phyloP scores from a whole-genome alignment of 164 flowering plant genomes.

The Chimonanthus salicifolius region DNA sequence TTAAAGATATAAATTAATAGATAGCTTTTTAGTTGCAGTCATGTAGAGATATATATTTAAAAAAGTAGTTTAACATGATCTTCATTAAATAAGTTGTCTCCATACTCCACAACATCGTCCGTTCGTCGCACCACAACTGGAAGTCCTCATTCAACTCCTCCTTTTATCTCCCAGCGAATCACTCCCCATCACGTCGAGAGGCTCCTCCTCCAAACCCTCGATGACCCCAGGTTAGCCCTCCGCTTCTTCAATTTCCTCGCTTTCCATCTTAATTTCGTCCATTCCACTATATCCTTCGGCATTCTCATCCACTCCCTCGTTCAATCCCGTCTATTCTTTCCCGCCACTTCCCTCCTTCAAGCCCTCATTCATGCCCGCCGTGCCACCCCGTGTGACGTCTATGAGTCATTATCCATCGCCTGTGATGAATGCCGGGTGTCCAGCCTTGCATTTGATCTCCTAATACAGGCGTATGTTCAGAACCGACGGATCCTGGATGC shows the following conservation, averaged over 20 bases:
- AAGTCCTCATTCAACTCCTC: conserved; percentile 31
- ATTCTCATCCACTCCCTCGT: conserved; percentile 60
- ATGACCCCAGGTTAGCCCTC: conserved; percentile 63
- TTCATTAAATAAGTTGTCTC: too few species aligned
- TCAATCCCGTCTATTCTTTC: conserved; percentile 52
- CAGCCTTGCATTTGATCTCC: conserved; percentile 61
- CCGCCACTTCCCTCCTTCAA: conserved; percentile 73
- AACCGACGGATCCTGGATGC: conserved; percentile 37
- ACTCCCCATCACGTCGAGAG: conserved; percentile 57
- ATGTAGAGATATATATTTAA: too few species aligned
- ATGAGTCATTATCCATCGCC: conserved; percentile 29
- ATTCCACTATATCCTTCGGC: conserved; percentile 72
- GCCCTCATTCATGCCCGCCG: conserved; percentile 44
- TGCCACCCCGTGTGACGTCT: conserved; percentile 28
- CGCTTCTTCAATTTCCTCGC: conserved; percentile 87
- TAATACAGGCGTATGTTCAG: conserved; percentile 54
- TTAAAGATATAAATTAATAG: too few species aligned
- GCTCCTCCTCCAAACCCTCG: conserved; percentile 43
- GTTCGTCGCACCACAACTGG: conserved; percentile 56
- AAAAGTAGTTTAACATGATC: too few species aligned
- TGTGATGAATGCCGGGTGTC: conserved; percentile 31
- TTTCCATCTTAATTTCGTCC: conserved; percentile 58
- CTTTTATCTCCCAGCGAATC: conserved; percentile 30
- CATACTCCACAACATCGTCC: conserved; percentile 38
- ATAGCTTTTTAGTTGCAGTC: too few species aligned